phyloP scores from a whole-genome alignment of 164 flowering plant species.

The Cinnamomum micranthum region DNA sequence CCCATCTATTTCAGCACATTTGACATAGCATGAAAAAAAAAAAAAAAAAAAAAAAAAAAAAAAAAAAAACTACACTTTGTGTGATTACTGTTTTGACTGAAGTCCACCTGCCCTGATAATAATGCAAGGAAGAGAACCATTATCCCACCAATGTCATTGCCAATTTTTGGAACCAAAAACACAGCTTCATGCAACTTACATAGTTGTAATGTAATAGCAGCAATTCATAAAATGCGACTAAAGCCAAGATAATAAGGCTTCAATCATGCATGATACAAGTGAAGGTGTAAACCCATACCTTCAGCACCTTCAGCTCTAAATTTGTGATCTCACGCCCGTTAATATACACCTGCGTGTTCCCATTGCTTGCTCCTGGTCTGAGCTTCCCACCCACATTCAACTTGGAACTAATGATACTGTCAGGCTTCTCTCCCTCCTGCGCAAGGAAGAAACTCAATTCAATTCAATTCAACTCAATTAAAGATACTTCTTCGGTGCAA shows the following conservation, averaged over 20 bases:
- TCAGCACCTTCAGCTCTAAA: slow-evolving; percentile 40
- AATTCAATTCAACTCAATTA: neutral
- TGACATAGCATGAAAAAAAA: too few species aligned
- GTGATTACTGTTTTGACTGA: too few species aligned
- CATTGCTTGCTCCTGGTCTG: slow-evolving; percentile 40
- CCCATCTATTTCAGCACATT: too few species aligned
- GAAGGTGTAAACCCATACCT: slow-evolving; percentile 19
- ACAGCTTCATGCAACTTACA: neutral
- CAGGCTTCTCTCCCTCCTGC: slow-evolving; percentile 57
- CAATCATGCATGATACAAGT: slow-evolving; percentile 2
- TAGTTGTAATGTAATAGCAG: neutral
- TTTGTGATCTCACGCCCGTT: slow-evolving; percentile 60
- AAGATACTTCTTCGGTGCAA: neutral
- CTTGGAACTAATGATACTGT: slow-evolving; percentile 43
- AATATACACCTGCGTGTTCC: slow-evolving; percentile 45
- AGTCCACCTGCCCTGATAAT: neutral
- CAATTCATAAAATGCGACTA: neutral
- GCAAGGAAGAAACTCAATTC: neutral
- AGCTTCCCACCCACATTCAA: slow-evolving; percentile 55
- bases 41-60: too few species aligned
- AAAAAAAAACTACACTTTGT: too few species aligned
- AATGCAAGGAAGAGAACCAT: neutral
- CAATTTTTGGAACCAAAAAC: neutral
- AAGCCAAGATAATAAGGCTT: neutral
- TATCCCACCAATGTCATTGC: neutral